These are phyloP conservation scores for Penicillium capsulatum DNA, from an alignment of 2,329 filamentous ascomycete genomes.

Conservation along the genomic window DNA sequence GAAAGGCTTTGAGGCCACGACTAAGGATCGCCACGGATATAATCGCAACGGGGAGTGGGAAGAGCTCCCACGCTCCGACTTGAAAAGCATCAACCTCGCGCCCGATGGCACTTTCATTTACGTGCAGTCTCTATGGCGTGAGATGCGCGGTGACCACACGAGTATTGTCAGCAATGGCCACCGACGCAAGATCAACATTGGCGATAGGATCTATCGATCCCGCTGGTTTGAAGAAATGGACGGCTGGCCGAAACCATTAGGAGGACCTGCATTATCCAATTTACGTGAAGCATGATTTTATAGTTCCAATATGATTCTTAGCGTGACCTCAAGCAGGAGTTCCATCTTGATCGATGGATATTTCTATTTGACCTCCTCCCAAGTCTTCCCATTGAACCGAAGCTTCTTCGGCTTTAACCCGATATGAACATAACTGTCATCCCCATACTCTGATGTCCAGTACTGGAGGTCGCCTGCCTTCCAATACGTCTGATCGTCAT, in stretches of 20 bases:
- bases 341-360: too few species aligned
- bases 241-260: conserved; percentile 26
- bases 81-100: conserved; percentile 24
- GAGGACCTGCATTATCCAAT: too few species aligned
- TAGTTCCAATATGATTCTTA: too few species aligned
- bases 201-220: conserved; percentile 26
- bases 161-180: conserved; percentile 20
- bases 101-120: conserved; percentile 23
- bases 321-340: too few species aligned
- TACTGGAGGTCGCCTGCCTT: too few species aligned
- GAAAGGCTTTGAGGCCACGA: conserved; percentile 23
- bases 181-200: conserved; percentile 18
- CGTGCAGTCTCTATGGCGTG: conserved; percentile 21
- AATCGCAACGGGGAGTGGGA: conserved; percentile 16
- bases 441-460: too few species aligned
- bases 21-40: conserved; percentile 20
- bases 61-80: conserved; percentile 22
- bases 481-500: too few species aligned
- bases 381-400: conserved; percentile 5
- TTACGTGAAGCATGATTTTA: too few species aligned
- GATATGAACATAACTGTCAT: too few species aligned
- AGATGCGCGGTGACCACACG: conserved; percentile 20
- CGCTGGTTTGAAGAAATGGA: conserved; percentile 24
- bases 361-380: too few species aligned
- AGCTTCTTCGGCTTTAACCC: too few species aligned